Base-by-base conservation (phyloP, 768 basidiomycete species). In the Lactifluus subvellereus region DNA sequence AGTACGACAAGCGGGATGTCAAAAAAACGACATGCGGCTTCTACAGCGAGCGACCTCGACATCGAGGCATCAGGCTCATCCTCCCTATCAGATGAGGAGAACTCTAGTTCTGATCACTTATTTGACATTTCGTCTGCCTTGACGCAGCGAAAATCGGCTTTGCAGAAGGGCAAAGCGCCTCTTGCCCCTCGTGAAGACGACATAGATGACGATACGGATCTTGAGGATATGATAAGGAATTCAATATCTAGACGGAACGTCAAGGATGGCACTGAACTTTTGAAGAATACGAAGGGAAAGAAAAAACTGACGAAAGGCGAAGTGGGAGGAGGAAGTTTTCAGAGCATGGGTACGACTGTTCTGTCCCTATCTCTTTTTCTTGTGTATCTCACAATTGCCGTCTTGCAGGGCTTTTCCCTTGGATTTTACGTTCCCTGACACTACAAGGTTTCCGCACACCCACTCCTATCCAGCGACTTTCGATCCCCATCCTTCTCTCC, bases 361-460 rank as follows among this genome's bases (percentile, higher is more conserved):
- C 9, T 5, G 11, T 33, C 42, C 18, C 33, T 30, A 30, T 45
- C 20, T 9, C 53, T 27, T 38, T 52, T 6, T 57, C n/a, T 65
- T 14, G 38, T 30, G 60, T 1, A 30, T 33, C 60, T 10, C 45
- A 54, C 42, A 38, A 13, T 51, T 27, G 16, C 30, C 20, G 71
- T 27, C 45, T 49, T 53, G 4, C 65, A 95, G 93, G 91, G 61
- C 82, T 98, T 9, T 84, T 89, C 66, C 92, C 94, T 0, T 84
- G 84, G 32, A 77, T 98, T 1, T 80, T 98, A 22, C 86, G 92
- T 55, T 88, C 93, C 2, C 77, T 98, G 43, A 88, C 89, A 2
- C 79, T 95, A n/a, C 88, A 96, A 70, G 96, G 96, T 18, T 98
- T 92, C 74, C 88, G 91, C 40, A 89, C 87, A 49, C 97, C 97